Evolutionary conservation across 495 filamentous ascomycete species (phyloP), one percentile per base, ranked within the genome.

Genomic region (Trichoderma reesei): DNA sequence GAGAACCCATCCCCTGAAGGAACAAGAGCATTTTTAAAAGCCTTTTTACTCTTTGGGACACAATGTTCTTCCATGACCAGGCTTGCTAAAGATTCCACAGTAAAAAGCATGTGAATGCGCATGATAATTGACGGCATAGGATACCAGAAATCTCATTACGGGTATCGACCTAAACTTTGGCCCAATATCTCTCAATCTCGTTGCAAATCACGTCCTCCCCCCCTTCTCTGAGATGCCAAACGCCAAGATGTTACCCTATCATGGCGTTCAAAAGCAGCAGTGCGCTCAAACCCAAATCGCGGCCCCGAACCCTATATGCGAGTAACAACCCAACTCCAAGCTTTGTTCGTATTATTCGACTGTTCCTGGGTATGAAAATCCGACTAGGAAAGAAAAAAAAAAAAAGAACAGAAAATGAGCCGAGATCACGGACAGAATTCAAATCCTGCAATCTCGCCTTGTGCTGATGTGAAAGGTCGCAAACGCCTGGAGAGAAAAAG

Each of bases 271-370:
- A 9, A 56, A 56, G 26, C 18, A 56, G 18, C n/a, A 33, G 2
- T 31, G 33, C 26, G 26, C 33, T 36, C 51, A 56, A 33, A 33
- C 1, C 51, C 51, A 31, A 56, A 20, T 56, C 6, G 26, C 13
- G 51, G 26, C 51, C 38, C 11, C 11, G 26, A 56, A 56, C 51
- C 51, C 51, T 10, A 56, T 56, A 34, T 56, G 51, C 33, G 31
- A 33, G 5, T 46, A 56, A 56, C 20, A 34, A 31, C 11, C 20
- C 20, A 56, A 56, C 51, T 56, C 51, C 51, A 34, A 56, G 51
- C 51, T 56, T 56, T 56, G 51, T 56, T 56, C 31, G 51, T 26
- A 34, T 56, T 56, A 56, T 33, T 56, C 34, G 51, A 14, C 26
- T 38, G 41, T 20, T 16, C 41, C 59, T 26, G 48, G 41, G 31